Conservation (phyloP, 306 rosid species). For the Vicia sativa region DNA sequence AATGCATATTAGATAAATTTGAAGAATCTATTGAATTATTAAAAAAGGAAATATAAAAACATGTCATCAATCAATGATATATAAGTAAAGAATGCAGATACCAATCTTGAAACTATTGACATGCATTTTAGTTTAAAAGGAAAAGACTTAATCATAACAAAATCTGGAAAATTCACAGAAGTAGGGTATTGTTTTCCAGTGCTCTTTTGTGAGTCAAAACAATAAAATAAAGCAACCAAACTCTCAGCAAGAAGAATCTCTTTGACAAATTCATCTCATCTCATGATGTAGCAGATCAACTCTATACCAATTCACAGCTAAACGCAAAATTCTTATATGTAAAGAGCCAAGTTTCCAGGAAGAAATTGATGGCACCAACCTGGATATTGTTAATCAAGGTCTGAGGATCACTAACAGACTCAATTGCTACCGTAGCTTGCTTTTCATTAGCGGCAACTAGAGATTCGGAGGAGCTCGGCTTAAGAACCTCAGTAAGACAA, state of each 20-base stretch:
- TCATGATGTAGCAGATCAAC: background rate
- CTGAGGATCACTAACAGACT: constrained; percentile 77
- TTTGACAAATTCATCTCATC: constrained; percentile 16
- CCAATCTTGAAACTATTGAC: constrained; percentile 8
- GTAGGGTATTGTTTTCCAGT: constrained; percentile 6
- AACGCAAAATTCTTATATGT: constrained; percentile 13
- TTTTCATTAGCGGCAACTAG: constrained; percentile 46
- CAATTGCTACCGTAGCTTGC: constrained; percentile 47
- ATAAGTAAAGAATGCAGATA: constrained; percentile 3
- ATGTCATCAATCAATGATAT: background rate
- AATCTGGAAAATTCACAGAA: constrained; percentile 11
- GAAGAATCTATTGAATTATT: background rate
- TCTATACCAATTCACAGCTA: constrained; percentile 18
- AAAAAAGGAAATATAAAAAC: background rate
- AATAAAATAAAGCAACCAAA: background rate
- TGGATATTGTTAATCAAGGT: constrained; percentile 89
- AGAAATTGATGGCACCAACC: constrained; percentile 55
- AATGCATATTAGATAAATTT: constrained; percentile 10
- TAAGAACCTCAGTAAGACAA: constrained; percentile 91
- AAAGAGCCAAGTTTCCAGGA: constrained; percentile 15
- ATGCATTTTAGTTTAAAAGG: background rate
- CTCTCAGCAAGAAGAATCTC: constrained; percentile 13
- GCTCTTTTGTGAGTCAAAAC: constrained; percentile 3
- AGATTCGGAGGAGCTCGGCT: constrained; percentile 58
- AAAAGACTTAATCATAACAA: background rate